A percentile compares a stretch with the other conserved stretches of the same genome.
phyloP scores from a whole-genome alignment of 1,139 yeast species.

The Sugiyamaella pinicola region DNA sequence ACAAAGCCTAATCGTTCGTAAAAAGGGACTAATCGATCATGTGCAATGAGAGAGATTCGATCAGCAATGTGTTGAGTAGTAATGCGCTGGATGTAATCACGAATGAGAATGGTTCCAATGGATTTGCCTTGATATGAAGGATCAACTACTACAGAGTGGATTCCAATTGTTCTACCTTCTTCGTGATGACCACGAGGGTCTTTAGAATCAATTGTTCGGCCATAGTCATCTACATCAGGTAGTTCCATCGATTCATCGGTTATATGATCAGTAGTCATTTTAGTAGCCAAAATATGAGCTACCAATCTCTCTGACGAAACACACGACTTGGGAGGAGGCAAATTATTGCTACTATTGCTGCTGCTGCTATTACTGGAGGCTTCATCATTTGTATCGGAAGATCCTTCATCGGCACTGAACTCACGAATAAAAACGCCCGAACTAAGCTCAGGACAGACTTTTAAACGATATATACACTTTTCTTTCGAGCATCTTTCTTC shows the following conservation, averaged over 20 bases:
- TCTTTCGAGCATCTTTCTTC: slow-evolving; percentile 66
- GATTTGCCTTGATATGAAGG: slow-evolving; percentile 80
- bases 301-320: slow-evolving; percentile 63
- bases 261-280: slow-evolving; percentile 55
- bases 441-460: slow-evolving; percentile 85
- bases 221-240: slow-evolving; percentile 46
- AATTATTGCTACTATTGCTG: slow-evolving; percentile 34
- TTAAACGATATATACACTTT: slow-evolving; percentile 68
- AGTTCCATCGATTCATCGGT: slow-evolving; percentile 69
- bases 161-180: slow-evolving; percentile 69
- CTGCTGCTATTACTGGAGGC: slow-evolving; percentile 7
- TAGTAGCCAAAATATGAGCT: slow-evolving; percentile 86
- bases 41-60: slow-evolving; percentile 72
- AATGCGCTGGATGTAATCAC: slow-evolving; percentile 88
- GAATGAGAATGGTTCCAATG: slow-evolving; percentile 77
- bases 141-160: slow-evolving; percentile 79
- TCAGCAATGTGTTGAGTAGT: slow-evolving; percentile 86
- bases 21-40: slow-evolving; percentile 67
- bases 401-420: slow-evolving; percentile 42
- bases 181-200: slow-evolving; percentile 73
- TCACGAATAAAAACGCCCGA: slow-evolving; percentile 83
- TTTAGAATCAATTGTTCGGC: slow-evolving; percentile 31
- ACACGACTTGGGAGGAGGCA: slow-evolving; percentile 45
- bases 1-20: slow-evolving; percentile 79
- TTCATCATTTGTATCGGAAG: slow-evolving; percentile 18